Percentiles rank a stretch among this genome's conserved stretches.
phyloP scores from a whole-genome alignment of 768 basidiomycete genomes.

The Calvatia gigantea region DNA sequence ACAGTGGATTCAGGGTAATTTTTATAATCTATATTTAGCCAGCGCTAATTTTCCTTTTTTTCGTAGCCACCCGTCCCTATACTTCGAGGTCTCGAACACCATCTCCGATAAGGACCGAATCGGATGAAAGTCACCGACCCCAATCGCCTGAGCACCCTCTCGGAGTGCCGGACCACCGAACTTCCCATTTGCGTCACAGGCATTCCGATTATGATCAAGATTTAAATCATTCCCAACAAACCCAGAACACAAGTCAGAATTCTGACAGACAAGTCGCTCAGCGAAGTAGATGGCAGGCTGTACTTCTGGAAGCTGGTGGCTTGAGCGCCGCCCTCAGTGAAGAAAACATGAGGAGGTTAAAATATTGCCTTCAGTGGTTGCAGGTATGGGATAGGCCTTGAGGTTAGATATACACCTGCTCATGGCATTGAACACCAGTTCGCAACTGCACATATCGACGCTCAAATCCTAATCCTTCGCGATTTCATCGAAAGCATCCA shows the following conservation, averaged over 20 bases:
- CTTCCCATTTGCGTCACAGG: background rate
- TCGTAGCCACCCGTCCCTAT: conserved; percentile 6
- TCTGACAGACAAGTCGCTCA: conserved; percentile 56
- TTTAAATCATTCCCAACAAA: background rate
- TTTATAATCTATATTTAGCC: background rate
- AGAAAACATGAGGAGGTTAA: conserved; percentile 82
- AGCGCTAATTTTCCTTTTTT: background rate
- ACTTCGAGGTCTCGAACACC: conserved; percentile 31
- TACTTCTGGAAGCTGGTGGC: conserved; percentile 84
- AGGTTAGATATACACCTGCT: background rate
- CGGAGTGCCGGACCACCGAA: background rate
- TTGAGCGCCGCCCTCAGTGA: conserved; percentile 86
- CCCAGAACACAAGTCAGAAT: conserved; percentile 7
- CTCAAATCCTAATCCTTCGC: conserved; percentile 79
- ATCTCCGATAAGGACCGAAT: conserved; percentile 27
- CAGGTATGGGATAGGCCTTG: conserved; percentile 49
- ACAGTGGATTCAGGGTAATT: conserved; percentile 37
- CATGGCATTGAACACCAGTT: conserved; percentile 65
- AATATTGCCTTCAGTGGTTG: conserved; percentile 86
- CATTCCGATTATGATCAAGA: background rate
- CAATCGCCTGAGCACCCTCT: background rate
- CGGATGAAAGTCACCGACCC: conserved; percentile 11
- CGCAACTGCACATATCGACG: conserved; percentile 83
- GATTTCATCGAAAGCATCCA: conserved; percentile 78
- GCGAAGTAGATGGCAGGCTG: conserved; percentile 82